Conservation (phyloP, 495 filamentous ascomycete species). For the Sabuloglossum arenarium region DNA sequence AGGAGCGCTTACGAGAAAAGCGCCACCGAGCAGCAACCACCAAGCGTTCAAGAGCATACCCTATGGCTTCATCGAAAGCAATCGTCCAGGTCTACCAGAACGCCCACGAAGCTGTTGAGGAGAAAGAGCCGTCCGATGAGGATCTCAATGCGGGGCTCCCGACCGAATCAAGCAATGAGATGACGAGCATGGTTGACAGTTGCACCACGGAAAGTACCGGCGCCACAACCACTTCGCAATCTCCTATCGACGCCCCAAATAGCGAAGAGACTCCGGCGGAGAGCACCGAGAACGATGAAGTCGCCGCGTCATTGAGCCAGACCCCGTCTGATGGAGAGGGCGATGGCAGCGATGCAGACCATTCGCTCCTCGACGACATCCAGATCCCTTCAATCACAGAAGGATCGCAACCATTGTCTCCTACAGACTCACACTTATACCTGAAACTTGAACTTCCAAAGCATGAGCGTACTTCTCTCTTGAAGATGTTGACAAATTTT, state of each 20-base stretch:
- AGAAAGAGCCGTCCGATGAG: slow-evolving; percentile 56
- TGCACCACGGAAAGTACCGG: not conserved
- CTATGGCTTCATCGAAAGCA: slow-evolving; percentile 78
- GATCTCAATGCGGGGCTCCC: slow-evolving; percentile 17
- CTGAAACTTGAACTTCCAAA: slow-evolving; percentile 59
- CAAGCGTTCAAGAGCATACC: slow-evolving; percentile 62
- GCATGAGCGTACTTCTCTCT: slow-evolving; percentile 73
- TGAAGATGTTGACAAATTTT: slow-evolving; percentile 91
- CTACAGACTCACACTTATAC: slow-evolving; percentile 34
- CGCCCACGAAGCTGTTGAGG: slow-evolving; percentile 80
- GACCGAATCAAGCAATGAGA: slow-evolving; percentile 15
- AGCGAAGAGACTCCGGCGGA: slow-evolving; percentile 17
- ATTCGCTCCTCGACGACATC: slow-evolving; percentile 39
- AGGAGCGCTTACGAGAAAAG: slow-evolving; percentile 71
- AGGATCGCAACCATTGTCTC: slow-evolving; percentile 35
- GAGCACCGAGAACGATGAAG: slow-evolving; percentile 25
- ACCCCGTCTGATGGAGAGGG: slow-evolving; percentile 45
- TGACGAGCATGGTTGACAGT: slow-evolving; percentile 9
- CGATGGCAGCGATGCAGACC: slow-evolving; percentile 57
- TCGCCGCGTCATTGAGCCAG: slow-evolving; percentile 29
- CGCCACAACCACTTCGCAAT: slow-evolving; percentile 2
- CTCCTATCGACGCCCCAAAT: slow-evolving; percentile 9
- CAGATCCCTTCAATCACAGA: slow-evolving; percentile 43
- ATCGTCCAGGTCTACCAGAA: slow-evolving; percentile 92
- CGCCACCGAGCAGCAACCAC: slow-evolving; percentile 63